Evolutionary conservation across 1,284 basidiomycete genomes (phyloP).

Genomic region (Xanthoconium separans): DNA sequence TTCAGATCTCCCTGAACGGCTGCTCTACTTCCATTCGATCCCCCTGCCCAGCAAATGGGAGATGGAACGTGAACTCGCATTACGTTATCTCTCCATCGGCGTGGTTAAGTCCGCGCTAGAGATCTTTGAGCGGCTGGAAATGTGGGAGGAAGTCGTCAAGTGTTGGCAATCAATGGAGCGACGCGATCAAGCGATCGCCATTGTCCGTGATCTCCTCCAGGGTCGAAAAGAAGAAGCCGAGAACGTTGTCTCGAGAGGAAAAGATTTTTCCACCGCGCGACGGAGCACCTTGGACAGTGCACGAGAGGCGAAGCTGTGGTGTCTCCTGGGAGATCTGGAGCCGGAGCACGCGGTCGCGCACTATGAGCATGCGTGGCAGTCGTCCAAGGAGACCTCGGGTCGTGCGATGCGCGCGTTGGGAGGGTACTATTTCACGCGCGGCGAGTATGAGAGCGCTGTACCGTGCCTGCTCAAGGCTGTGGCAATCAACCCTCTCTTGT

Average conservation of each 20-base stretch:
- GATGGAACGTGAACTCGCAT: conserved; percentile 85
- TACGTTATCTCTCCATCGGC: conserved; percentile 79
- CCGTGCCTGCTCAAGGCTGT: conserved; percentile 73
- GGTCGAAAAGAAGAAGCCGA: conserved; percentile 84
- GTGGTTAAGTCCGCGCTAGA: conserved; percentile 86
- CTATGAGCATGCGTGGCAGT: conserved; percentile 83
- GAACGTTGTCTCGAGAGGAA: conserved; percentile 62
- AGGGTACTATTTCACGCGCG: conserved; percentile 74
- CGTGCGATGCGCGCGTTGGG: conserved; percentile 92
- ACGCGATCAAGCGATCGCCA: conserved; percentile 69
- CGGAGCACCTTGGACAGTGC: conserved; percentile 58
- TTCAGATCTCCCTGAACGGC: conserved; percentile 64
- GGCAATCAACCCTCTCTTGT: conserved; percentile 84
- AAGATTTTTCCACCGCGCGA: conserved; percentile 42
- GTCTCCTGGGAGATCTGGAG: conserved; percentile 92
- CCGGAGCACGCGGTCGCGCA: conserved; percentile 63
- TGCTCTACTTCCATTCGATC: conserved; percentile 78
- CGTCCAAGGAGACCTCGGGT: conserved; percentile 79
- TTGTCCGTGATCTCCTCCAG: conserved; percentile 82
- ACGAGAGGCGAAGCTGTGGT: conserved; percentile 93
- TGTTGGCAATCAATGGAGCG: conserved; percentile 83
- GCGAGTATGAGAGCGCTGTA: conserved; percentile 66
- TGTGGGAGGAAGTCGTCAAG: conserved; percentile 94
- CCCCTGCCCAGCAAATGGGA: conserved; percentile 88
- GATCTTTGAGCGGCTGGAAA: conserved; percentile 90